Conservation (phyloP, 495 filamentous ascomycete genomes). For the Aspergillus ellipticus region DNA sequence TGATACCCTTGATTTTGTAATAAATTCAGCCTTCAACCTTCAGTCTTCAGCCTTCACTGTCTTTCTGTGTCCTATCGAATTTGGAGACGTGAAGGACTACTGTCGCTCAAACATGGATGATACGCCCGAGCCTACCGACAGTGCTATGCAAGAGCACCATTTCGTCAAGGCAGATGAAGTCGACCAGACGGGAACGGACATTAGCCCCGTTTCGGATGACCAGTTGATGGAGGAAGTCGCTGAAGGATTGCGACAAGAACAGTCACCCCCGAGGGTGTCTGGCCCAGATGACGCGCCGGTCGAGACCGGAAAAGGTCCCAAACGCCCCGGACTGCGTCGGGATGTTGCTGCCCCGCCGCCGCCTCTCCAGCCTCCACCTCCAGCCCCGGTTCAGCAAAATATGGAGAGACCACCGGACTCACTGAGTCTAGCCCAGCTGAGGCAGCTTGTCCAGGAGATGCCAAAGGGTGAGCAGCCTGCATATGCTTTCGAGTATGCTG, state of each 20-base stretch:
- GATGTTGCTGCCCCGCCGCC: conserved; percentile 55
- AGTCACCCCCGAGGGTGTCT: conserved; percentile 22
- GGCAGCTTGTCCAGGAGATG: conserved; percentile 74
- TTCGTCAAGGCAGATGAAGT: conserved; percentile 55
- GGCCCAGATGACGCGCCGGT: conserved; percentile 4
- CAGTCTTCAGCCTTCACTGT: neutral
- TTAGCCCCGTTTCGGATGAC: conserved; percentile 46
- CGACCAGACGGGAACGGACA: conserved; percentile 52
- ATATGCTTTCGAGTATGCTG: conserved; percentile 93
- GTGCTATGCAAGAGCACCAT: conserved; percentile 32
- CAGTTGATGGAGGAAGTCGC: conserved; percentile 48
- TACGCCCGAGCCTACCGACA: conserved; percentile 17
- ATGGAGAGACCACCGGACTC: conserved; percentile 60
- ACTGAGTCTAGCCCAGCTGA: conserved; percentile 76
- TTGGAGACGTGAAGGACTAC: neutral
- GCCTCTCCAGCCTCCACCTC: conserved; percentile 56
- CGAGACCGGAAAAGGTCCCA: conserved; percentile 19
- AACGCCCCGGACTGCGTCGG: conserved; percentile 53
- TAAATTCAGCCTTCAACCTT: neutral
- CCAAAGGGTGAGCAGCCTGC: conserved; percentile 72
- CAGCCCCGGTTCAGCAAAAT: conserved; percentile 46
- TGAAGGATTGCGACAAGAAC: conserved; percentile 46
- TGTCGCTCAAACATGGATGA: conserved; percentile 30
- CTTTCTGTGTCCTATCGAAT: conserved; percentile 5
- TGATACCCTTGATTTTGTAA: neutral